Conservation (phyloP, 768 basidiomycete genomes). For the Sarcodon aspratus region DNA sequence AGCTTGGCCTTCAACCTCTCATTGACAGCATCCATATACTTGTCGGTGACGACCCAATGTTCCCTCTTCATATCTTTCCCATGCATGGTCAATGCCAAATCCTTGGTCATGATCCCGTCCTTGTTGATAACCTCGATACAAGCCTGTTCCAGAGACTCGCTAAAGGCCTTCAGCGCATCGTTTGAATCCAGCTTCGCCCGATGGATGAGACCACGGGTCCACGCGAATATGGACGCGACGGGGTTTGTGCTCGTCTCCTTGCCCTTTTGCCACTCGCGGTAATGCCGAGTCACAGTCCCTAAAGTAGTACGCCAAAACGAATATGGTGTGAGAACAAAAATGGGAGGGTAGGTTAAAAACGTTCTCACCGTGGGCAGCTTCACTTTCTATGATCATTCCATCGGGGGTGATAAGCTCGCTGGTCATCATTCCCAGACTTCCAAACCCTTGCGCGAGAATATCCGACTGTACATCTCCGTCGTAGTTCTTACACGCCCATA, state of each 20-base stretch:
- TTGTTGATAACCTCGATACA: constrained; percentile 88
- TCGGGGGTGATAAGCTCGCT: constrained; percentile 92
- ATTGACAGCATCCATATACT: constrained; percentile 88
- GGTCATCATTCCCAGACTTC: constrained; percentile 97
- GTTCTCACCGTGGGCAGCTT: constrained; percentile 81
- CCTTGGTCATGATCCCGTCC: constrained; percentile 95
- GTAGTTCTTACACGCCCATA: constrained; percentile 62
- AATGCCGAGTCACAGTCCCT: constrained; percentile 92
- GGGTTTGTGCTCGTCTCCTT: constrained; percentile 98
- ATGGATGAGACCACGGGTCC: constrained; percentile 91
- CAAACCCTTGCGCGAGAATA: constrained; percentile 96
- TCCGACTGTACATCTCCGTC: constrained; percentile 64
- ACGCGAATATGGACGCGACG: constrained; percentile 96
- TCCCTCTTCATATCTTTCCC: constrained; percentile 86
- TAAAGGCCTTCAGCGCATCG: constrained; percentile 61
- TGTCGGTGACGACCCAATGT: constrained; percentile 94
- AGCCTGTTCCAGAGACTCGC: constrained; percentile 67
- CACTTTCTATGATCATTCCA: constrained; percentile 84
- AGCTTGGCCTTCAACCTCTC: constrained; percentile 16
- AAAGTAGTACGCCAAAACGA: background rate
- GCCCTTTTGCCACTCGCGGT: constrained; percentile 95
- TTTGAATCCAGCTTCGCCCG: constrained; percentile 90
- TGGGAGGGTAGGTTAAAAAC: background rate
- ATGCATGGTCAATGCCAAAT: constrained; percentile 88
- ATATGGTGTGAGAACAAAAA: background rate